Evolutionary conservation across 164 flowering plant species (phyloP).

Genomic region (Magnolia officinalis): DNA sequence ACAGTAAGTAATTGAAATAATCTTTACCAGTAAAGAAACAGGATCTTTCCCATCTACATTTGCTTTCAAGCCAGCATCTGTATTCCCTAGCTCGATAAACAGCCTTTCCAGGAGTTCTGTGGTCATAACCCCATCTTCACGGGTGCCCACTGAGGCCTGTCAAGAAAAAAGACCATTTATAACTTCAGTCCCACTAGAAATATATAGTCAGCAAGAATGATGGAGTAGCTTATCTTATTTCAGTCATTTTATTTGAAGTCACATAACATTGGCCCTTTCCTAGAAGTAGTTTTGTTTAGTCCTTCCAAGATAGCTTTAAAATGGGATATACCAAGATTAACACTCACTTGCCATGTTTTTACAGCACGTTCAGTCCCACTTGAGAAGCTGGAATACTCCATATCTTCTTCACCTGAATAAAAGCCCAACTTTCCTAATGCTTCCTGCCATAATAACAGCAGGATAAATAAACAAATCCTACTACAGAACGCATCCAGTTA

Average conservation of each 20-base stretch:
- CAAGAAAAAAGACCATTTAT: constrained; percentile 13
- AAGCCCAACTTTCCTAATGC: constrained; percentile 74
- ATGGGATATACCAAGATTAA: background rate
- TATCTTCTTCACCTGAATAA: constrained; percentile 93
- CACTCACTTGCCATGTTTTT: constrained; percentile 92
- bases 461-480: background rate
- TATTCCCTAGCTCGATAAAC: constrained; percentile 22
- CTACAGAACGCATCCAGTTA: no score
- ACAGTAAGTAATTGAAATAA: constrained; percentile 6
- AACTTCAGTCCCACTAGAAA: background rate
- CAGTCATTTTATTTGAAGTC: background rate
- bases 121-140: constrained; percentile 89
- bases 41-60: constrained; percentile 5
- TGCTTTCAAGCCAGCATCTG: constrained; percentile 11
- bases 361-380: constrained; percentile 88
- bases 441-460: constrained; percentile 50
- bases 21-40: constrained; percentile 7
- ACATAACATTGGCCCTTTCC: background rate
- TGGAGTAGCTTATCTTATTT: no score
- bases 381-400: constrained; percentile 76
- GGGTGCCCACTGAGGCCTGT: constrained; percentile 54
- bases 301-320: background rate
- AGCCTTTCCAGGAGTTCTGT: constrained; percentile 62
- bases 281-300: background rate
- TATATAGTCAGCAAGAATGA: background rate